Conservation (phyloP, 73 alveolate genomes). For the Paramecium primaurelia region DNA sequence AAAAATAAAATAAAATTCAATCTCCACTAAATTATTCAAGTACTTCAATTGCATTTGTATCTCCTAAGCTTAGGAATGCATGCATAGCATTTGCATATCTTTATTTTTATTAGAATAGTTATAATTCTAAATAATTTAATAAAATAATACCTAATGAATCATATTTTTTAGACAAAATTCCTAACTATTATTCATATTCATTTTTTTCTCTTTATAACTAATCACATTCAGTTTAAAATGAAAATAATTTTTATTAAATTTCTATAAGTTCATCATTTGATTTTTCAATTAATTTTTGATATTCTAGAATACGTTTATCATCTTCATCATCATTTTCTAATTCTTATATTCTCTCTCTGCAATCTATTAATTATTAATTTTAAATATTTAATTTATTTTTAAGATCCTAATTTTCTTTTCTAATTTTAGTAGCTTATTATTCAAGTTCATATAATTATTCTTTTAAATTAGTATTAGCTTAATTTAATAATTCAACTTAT, state of each 20-base stretch:
- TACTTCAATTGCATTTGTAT: slow-evolving; percentile 18
- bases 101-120: not conserved
- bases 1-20: not conserved
- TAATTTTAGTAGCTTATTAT: not conserved
- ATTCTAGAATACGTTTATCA: not conserved
- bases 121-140: not conserved
- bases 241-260: not conserved
- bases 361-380: slow-evolving; percentile 11
- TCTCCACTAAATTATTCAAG: slow-evolving; percentile 1
- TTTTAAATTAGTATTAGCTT: not conserved
- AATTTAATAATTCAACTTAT: not conserved
- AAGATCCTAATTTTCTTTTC: not conserved
- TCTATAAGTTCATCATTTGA: not conserved
- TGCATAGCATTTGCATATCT: slow-evolving; percentile 19
- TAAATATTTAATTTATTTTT: not conserved
- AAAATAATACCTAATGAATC: not conserved
- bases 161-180: not conserved
- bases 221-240: not conserved
- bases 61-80: not conserved
- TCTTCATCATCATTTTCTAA: slow-evolving; percentile 24
- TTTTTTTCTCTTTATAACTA: not conserved
- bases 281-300: not conserved
- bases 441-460: not conserved
- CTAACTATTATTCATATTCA: not conserved
- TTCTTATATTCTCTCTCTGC: slow-evolving; percentile 2